Evolutionary conservation across 352 stramenopile genomes (phyloP), one percentile per base, ranked within the genome.

Genomic region (Halophytophthora batemanensis): DNA sequence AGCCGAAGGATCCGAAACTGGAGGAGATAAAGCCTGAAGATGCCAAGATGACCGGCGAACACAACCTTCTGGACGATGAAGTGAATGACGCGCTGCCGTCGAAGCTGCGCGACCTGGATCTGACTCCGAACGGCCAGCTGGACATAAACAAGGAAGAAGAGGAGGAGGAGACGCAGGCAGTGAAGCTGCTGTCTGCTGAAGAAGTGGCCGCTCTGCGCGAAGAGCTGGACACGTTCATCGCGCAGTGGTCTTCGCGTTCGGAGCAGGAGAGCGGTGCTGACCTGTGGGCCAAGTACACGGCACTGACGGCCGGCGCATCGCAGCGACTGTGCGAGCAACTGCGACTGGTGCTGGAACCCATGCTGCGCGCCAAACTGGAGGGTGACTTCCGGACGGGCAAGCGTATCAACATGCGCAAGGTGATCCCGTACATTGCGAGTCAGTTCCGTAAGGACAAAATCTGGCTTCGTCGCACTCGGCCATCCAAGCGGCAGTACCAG

Each of bases 401-500:
- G 71, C 81, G 97, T 48, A 98, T 99, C 58, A 99, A 99, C 66
- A 99, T 99, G 97, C 96, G 98, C 53, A 97, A 98, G 54, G 97
- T 99, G 45, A 99, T 99, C 74, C 87, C 95, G 23, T 99, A 99
- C 77, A 99, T 99, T 59, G 97, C 98, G n/a, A 98, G 86, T 61
- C 95, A 98, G 55, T 99, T 99, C 74, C 83, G 97, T 25, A 99
- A 99, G 69, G 98, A 99, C 75, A 99, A 99, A 71, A 99, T 99
- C 62, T 99, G 97, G 97, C 81, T 99, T 48, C 84, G 97, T 23
- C 83, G 98, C 36, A 99, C 96, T 23, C 98, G 99, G 54, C 97
- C 97, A 23, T 97, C 90, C 5, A 99, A 99, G 68, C 81, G 97
- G 23, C 89, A 98, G 60, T 99, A 99, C 71, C 90, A 99, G 66